Conservation (phyloP, 2,329 filamentous ascomycete genomes). For the Ophiostoma novo-ulmi region DNA sequence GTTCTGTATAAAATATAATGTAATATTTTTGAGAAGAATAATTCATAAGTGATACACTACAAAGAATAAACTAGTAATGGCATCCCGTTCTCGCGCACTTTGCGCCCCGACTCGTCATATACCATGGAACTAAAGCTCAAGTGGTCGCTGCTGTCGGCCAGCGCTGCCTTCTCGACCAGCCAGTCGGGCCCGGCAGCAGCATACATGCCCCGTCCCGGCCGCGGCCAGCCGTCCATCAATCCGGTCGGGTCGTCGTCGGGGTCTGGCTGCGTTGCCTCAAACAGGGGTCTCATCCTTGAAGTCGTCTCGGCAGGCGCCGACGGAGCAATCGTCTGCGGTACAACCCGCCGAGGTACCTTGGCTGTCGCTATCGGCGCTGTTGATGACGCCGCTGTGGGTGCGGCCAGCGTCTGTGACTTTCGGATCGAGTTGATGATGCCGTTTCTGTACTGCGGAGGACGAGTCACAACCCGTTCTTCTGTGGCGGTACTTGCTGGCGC, state of each 20-base stretch:
- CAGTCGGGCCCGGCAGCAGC: slow-evolving; percentile 32
- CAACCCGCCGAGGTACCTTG: not conserved
- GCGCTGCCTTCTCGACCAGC: slow-evolving; percentile 29
- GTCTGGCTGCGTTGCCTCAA: slow-evolving; percentile 29
- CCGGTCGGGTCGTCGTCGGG: slow-evolving; percentile 28
- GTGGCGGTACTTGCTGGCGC: not conserved
- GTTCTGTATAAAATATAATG: not conserved
- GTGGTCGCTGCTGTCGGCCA: slow-evolving; percentile 34
- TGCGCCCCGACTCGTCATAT: slow-evolving; percentile 35
- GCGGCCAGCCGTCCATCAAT: slow-evolving; percentile 26
- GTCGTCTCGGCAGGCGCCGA: not conserved
- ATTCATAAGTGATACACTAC: not conserved
- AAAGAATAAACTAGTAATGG: slow-evolving; percentile 4
- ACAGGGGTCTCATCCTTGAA: not conserved
- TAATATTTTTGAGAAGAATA: not conserved
- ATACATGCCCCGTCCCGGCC: slow-evolving; percentile 27
- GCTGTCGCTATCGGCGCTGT: not conserved
- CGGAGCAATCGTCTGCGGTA: not conserved
- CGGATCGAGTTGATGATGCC: slow-evolving; percentile 23
- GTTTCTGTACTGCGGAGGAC: slow-evolving; percentile 19
- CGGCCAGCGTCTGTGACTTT: slow-evolving; percentile 4
- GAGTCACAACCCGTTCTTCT: not conserved
- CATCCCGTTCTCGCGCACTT: slow-evolving; percentile 20
- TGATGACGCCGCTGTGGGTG: not conserved
- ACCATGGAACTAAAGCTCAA: slow-evolving; percentile 36